Conservation (phyloP, 2,329 filamentous ascomycete genomes). For the Bipolaris cookei region DNA sequence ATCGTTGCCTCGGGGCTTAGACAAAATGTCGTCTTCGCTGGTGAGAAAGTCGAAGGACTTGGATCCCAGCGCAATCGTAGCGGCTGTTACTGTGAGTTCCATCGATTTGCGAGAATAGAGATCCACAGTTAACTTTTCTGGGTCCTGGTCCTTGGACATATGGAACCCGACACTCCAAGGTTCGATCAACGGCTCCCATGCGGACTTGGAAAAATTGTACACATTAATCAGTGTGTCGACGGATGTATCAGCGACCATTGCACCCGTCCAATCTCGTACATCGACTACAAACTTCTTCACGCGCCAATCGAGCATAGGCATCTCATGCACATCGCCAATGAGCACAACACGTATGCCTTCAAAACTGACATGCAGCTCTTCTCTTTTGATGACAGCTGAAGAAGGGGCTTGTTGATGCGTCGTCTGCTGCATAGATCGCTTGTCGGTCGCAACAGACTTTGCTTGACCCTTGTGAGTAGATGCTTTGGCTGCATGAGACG, state of each 20-base stretch:
- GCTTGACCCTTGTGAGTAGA: conserved; percentile 55
- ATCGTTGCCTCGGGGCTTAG: conserved; percentile 89
- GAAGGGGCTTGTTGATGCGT: conserved; percentile 61
- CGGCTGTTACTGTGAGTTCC: conserved; percentile 90
- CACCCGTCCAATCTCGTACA: conserved; percentile 89
- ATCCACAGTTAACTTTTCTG: conserved; percentile 80
- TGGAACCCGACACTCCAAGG: conserved; percentile 96
- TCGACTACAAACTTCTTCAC: conserved; percentile 87
- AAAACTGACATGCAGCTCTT: conserved; percentile 84
- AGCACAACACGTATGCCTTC: conserved; percentile 91
- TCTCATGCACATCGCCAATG: conserved; percentile 93
- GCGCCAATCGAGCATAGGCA: conserved; percentile 92
- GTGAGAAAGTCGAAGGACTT: conserved; percentile 92
- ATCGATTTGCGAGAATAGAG: conserved; percentile 87
- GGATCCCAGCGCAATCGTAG: conserved; percentile 88
- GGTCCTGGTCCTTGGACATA: conserved; percentile 76
- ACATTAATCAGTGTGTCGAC: conserved; percentile 95
- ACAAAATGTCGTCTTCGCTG: conserved; percentile 86
- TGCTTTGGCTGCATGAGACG: conserved; percentile 55
- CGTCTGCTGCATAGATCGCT: conserved; percentile 58
- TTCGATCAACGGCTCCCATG: conserved; percentile 95
- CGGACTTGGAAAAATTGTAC: conserved; percentile 98
- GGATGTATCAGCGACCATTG: conserved; percentile 84
- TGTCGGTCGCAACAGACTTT: conserved; percentile 55
- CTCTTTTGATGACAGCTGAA: conserved; percentile 66